These are phyloP conservation scores for Apophysomyces trapeziformis DNA, from an alignment of 371 early-diverging fungal genomes.

Conservation along the genomic window DNA sequence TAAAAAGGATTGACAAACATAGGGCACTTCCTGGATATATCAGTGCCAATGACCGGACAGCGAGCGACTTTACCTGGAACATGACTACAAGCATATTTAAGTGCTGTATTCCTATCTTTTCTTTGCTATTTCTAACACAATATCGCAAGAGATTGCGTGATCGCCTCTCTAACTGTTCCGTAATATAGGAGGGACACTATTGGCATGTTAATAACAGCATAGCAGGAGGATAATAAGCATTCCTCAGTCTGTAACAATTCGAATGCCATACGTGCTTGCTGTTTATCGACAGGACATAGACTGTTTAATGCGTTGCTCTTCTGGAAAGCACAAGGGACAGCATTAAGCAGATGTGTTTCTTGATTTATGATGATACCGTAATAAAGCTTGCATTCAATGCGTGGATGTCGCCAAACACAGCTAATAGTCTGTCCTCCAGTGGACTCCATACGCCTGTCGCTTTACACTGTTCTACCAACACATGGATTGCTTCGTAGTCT, in stretches of 20 bases:
- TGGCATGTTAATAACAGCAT: background rate
- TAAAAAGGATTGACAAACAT: constrained; percentile 16
- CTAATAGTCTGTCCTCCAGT: constrained; percentile 14
- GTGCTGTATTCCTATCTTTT: constrained; percentile 11
- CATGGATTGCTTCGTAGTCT: background rate
- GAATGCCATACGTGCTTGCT: constrained; percentile 17
- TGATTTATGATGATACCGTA: constrained; percentile 19
- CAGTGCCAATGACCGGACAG: background rate
- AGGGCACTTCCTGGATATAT: constrained; percentile 25
- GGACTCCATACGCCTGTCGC: constrained; percentile 17
- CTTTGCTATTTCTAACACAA: constrained; percentile 10
- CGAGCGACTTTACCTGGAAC: constrained; percentile 33
- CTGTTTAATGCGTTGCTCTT: background rate
- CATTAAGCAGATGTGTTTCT: constrained; percentile 20
- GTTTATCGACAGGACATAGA: constrained; percentile 26
- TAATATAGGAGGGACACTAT: constrained; percentile 14
- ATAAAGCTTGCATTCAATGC: constrained; percentile 24
- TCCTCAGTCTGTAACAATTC: background rate
- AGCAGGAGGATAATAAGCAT: background rate
- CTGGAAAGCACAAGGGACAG: constrained; percentile 23
- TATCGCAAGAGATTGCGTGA: constrained; percentile 12
- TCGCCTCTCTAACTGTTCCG: constrained; percentile 10
- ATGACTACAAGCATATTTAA: constrained; percentile 36
- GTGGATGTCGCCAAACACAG: constrained; percentile 21
- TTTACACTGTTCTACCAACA: constrained; percentile 11